phyloP scores from a whole-genome alignment of 306 rosid genomes.

The Fragaria nilgerrensis region DNA sequence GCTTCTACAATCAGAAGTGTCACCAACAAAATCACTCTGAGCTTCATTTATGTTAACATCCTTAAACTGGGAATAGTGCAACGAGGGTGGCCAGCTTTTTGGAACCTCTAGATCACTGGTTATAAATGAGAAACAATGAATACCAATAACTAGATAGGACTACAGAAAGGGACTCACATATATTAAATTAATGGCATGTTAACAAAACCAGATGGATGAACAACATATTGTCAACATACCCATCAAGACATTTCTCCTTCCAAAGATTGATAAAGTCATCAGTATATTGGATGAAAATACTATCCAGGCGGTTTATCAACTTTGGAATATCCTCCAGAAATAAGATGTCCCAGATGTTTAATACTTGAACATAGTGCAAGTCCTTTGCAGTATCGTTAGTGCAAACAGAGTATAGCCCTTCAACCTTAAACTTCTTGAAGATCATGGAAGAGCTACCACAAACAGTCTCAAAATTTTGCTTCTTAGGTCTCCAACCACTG shows the following conservation, averaged over 20 bases:
- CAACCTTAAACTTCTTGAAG: slow-evolving; percentile 58
- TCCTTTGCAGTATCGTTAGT: slow-evolving; percentile 56
- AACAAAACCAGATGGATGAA: neutral
- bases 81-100: slow-evolving; percentile 41
- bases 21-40: slow-evolving; percentile 26
- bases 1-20: slow-evolving; percentile 44
- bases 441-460: slow-evolving; percentile 48
- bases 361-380: slow-evolving; percentile 39
- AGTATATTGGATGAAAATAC: slow-evolving; percentile 50
- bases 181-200: neutral
- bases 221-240: too few species aligned
- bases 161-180: neutral
- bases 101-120: slow-evolving; percentile 56
- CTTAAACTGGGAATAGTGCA: slow-evolving; percentile 39
- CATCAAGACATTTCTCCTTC: slow-evolving; percentile 45
- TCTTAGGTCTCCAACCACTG: slow-evolving; percentile 70
- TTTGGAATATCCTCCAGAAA: slow-evolving; percentile 54
- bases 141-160: neutral
- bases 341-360: slow-evolving; percentile 71
- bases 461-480: slow-evolving; percentile 25
- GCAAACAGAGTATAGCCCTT: slow-evolving; percentile 43
- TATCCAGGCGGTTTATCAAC: slow-evolving; percentile 51
- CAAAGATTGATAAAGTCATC: slow-evolving; percentile 52
- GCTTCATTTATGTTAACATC: slow-evolving; percentile 25
- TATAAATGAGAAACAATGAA: slow-evolving; percentile 6